Evolutionary conservation across 2,329 filamentous ascomycete species (phyloP), one percentile per base, ranked within the genome.

Genomic region (Sarocladium brachiariae): DNA sequence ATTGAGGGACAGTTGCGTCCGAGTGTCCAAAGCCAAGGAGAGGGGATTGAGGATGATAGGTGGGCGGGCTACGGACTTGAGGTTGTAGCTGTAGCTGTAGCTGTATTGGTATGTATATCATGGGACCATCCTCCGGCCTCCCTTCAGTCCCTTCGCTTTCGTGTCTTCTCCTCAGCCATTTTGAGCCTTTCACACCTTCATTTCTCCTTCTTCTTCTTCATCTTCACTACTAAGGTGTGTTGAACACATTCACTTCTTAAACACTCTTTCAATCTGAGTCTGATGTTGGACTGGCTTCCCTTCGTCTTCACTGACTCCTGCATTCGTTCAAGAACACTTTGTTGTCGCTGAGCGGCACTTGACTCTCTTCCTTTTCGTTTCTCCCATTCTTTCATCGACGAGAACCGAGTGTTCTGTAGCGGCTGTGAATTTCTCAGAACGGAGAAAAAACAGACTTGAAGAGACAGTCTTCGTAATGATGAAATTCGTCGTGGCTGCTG

Each of bases 391-490:
- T 25, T 30, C 43, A 21, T 27, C 19, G 11, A 18, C 18, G n/a
- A n/a, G n/a, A n/a, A n/a, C n/a, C n/a, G n/a, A n/a, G n/a, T n/a
- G n/a, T n/a, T n/a, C n/a, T n/a, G n/a, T n/a, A n/a, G n/a, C n/a
- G n/a, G n/a, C n/a, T n/a, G n/a, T n/a, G n/a, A n/a, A n/a, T n/a
- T n/a, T n/a, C n/a, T n/a, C n/a, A n/a, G n/a, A n/a, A n/a, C n/a
- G n/a, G n/a, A n/a, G n/a, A n/a, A n/a, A n/a, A n/a, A n/a, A n/a
- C n/a, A n/a, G n/a, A n/a, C n/a, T n/a, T n/a, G n/a, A n/a, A n/a
- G n/a, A n/a, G n/a, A n/a, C n/a, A n/a, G n/a, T n/a, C n/a, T 7
- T 3, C 35, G 21, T 39, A 6, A 47, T 31, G 56, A 76, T 71
- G 66, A 68, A 63, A 52, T 59, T 64, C 49, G 39, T 62, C 49